phyloP scores from a whole-genome alignment of 768 basidiomycete species.

The Psilocybe cubensis region DNA sequence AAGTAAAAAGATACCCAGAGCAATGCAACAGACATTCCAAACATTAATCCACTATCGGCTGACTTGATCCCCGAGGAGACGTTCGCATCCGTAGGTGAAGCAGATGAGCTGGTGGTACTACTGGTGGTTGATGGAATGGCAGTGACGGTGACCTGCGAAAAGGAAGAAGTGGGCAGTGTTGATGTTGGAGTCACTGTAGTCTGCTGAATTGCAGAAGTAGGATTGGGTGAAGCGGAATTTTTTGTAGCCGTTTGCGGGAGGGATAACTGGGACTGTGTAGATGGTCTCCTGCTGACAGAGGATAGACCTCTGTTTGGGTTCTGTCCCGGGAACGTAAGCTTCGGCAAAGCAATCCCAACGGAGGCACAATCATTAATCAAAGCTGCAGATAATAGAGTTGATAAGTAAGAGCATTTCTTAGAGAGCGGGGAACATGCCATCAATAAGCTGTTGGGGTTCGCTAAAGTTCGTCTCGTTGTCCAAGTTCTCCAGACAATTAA shows the following conservation, averaged over 20 bases:
- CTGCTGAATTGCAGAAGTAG: neutral
- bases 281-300: neutral
- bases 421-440: conserved; percentile 28
- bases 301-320: conserved; percentile 12
- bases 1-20: conserved; percentile 4
- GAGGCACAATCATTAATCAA: conserved; percentile 25
- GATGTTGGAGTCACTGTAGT: neutral
- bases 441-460: conserved; percentile 33
- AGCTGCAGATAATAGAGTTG: conserved; percentile 7
- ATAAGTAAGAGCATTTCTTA: neutral
- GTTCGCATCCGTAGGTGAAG: neutral
- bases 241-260: neutral
- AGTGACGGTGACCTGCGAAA: conserved; percentile 9
- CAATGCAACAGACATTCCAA: neutral
- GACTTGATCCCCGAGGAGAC: neutral
- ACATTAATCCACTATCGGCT: neutral
- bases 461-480: conserved; percentile 33
- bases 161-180: neutral
- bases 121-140: neutral
- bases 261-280: neutral
- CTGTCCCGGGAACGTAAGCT: conserved; percentile 29
- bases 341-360: conserved; percentile 24
- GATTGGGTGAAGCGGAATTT: neutral
- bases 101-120: neutral
- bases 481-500: conserved; percentile 39